These are phyloP conservation scores for Mycena crocata DNA, from an alignment of 768 basidiomycete genomes.

Conservation along the genomic window DNA sequence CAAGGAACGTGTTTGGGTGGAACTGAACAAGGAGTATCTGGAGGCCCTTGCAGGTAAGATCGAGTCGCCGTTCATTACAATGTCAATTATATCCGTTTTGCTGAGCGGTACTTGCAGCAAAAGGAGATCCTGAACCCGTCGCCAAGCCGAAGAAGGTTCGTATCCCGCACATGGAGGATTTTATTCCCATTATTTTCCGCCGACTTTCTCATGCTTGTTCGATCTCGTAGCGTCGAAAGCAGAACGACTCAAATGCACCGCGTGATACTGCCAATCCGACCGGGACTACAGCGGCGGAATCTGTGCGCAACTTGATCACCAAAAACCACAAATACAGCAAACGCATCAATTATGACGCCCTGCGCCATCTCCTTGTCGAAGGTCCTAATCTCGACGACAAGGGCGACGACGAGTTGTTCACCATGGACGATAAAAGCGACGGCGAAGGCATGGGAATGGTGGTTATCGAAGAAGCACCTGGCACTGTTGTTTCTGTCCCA, in stretches of 20 bases:
- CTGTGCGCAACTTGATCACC: slow-evolving; percentile 81
- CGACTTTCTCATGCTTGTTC: slow-evolving; percentile 31
- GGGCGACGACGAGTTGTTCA: slow-evolving; percentile 55
- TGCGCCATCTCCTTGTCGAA: slow-evolving; percentile 81
- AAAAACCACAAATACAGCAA: slow-evolving; percentile 91
- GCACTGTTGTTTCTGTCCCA: slow-evolving; percentile 45
- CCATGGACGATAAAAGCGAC: slow-evolving; percentile 55
- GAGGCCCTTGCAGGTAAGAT: slow-evolving; percentile 89
- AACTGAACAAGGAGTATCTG: slow-evolving; percentile 91
- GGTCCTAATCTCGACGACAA: slow-evolving; percentile 57
- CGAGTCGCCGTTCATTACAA: slow-evolving; percentile 42
- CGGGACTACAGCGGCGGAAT: slow-evolving; percentile 80
- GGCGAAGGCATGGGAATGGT: slow-evolving; percentile 45
- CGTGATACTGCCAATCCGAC: slow-evolving; percentile 80
- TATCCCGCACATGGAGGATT: slow-evolving; percentile 50
- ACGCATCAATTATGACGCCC: slow-evolving; percentile 93
- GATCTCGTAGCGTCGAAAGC: slow-evolving; percentile 73
- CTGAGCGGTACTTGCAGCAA: slow-evolving; percentile 69
- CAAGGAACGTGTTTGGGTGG: slow-evolving; percentile 95
- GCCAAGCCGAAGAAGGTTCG: slow-evolving; percentile 85
- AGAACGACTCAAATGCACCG: slow-evolving; percentile 62
- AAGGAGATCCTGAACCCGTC: slow-evolving; percentile 59
- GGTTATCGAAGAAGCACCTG: slow-evolving; percentile 60
- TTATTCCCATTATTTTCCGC: slow-evolving; percentile 40
- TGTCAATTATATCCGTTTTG: slow-evolving; percentile 43